Percentiles rank a stretch among this genome's conserved stretches.
These are phyloP conservation scores for Solanum medicagineum DNA, from an alignment of 257 asterid genomes.

Conservation along the genomic window DNA sequence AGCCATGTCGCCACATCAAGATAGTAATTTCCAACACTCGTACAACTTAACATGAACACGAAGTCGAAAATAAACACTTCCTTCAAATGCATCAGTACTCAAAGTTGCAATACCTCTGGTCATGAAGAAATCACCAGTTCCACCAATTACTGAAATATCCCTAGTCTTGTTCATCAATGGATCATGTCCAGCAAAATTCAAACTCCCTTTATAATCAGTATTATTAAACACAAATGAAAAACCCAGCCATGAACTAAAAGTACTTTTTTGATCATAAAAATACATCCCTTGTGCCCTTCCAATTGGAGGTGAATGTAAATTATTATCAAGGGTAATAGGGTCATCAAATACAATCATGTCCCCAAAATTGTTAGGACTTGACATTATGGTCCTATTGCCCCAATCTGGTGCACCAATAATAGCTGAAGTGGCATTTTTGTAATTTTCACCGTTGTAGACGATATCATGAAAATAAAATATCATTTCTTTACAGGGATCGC, in stretches of 20 bases:
- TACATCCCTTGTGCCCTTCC: constrained; percentile 48
- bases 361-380: constrained; percentile 24
- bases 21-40: constrained; percentile 23
- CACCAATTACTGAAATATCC: constrained; percentile 39
- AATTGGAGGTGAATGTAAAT: constrained; percentile 23
- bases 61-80: constrained; percentile 26
- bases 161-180: constrained; percentile 29
- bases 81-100: constrained; percentile 31
- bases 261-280: constrained; percentile 19
- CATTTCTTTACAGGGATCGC: constrained; percentile 13
- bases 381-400: constrained; percentile 19
- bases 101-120: constrained; percentile 33
- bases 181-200: constrained; percentile 33
- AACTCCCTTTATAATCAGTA: constrained; percentile 20
- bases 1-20: fast-evolving
- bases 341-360: constrained; percentile 31
- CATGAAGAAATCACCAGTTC: constrained; percentile 38
- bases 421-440: constrained; percentile 23
- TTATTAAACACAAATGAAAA: constrained; percentile 27
- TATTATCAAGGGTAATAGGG: constrained; percentile 31
- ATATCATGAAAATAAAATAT: constrained; percentile 28
- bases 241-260: constrained; percentile 35
- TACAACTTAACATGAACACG: constrained; percentile 27
- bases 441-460: constrained; percentile 24
- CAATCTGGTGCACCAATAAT: constrained; percentile 24